A percentile compares a stretch with the other conserved stretches of the same genome.
phyloP scores from a whole-genome alignment of 2,329 filamentous ascomycete genomes.

The Botryosphaeria agaves region DNA sequence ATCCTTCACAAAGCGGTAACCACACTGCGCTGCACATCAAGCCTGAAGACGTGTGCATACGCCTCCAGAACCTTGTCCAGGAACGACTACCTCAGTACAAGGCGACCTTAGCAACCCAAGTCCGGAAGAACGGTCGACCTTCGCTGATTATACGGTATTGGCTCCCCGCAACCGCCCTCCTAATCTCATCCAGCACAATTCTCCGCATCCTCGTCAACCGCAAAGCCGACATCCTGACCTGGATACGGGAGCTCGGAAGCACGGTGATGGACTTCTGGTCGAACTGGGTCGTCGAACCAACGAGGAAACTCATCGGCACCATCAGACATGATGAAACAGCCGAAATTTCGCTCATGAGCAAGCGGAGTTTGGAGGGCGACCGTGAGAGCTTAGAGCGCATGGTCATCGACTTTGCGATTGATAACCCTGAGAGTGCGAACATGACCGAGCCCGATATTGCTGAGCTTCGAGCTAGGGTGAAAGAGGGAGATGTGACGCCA shows the following conservation, averaged over 20 bases:
- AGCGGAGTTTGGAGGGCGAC: conserved; percentile 77
- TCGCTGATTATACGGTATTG: conserved; percentile 68
- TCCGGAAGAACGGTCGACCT: conserved; percentile 55
- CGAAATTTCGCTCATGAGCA: conserved; percentile 94
- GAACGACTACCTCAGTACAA: conserved; percentile 51
- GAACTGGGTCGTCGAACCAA: conserved; percentile 88
- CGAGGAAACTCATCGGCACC: conserved; percentile 67
- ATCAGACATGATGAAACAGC: conserved; percentile 86
- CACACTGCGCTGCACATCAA: conserved; percentile 16
- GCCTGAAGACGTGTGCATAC: conserved; percentile 42
- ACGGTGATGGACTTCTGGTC: conserved; percentile 83
- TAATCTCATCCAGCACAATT: conserved; percentile 78
- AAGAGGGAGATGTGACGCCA: conserved; percentile 82
- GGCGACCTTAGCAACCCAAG: conserved; percentile 35
- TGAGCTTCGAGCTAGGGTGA: conserved; percentile 61
- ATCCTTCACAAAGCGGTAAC: conserved; percentile 15
- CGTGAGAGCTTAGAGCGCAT: conserved; percentile 86
- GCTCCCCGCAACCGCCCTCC: conserved; percentile 53
- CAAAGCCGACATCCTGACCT: conserved; percentile 59
- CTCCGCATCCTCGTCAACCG: conserved; percentile 60
- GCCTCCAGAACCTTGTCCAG: conserved; percentile 52
- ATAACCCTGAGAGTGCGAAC: conserved; percentile 47
- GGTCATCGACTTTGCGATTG: conserved; percentile 89
- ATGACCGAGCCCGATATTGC: conserved; percentile 54
- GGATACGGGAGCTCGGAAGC: conserved; percentile 61